Evolutionary conservation across 2,329 filamentous ascomycete species (phyloP).

Genomic region (Phialophora verrucosa): DNA sequence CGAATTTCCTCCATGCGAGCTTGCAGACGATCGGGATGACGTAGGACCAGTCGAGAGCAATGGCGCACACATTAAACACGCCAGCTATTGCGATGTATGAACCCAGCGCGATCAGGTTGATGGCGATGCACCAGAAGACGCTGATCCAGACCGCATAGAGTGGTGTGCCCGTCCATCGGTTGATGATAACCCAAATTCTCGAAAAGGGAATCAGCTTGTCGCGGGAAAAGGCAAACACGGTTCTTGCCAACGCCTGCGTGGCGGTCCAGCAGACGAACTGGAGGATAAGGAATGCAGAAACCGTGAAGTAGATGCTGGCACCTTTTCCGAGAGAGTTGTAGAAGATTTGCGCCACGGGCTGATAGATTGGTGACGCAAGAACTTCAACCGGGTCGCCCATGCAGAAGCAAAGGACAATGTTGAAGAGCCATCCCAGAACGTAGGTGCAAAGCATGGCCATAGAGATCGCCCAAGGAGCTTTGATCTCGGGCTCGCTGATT

Average conservation of each 20-base stretch:
- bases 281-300: constrained; percentile 63
- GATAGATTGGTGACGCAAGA: constrained; percentile 53
- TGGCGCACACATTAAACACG: constrained; percentile 54
- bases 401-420: constrained; percentile 63
- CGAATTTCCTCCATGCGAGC: constrained; percentile 55
- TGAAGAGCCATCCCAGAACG: constrained; percentile 61
- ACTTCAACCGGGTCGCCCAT: constrained; percentile 59
- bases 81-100: constrained; percentile 57
- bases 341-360: constrained; percentile 64
- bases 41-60: constrained; percentile 57
- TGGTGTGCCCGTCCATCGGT: constrained; percentile 57
- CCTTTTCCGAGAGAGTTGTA: constrained; percentile 62
- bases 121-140: constrained; percentile 59
- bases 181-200: constrained; percentile 57
- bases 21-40: constrained; percentile 64
- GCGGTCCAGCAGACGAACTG: constrained; percentile 66
- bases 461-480: constrained; percentile 63
- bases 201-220: constrained; percentile 58
- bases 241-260: constrained; percentile 60
- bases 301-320: constrained; percentile 61
- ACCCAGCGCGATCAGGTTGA: constrained; percentile 65
- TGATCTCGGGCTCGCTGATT: constrained; percentile 57
- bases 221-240: constrained; percentile 62
- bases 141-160: constrained; percentile 63
- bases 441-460: constrained; percentile 63